Evolutionary conservation across 768 basidiomycete species (phyloP), one percentile per base, ranked within the genome.

Genomic region (Pisolithus orientalis): DNA sequence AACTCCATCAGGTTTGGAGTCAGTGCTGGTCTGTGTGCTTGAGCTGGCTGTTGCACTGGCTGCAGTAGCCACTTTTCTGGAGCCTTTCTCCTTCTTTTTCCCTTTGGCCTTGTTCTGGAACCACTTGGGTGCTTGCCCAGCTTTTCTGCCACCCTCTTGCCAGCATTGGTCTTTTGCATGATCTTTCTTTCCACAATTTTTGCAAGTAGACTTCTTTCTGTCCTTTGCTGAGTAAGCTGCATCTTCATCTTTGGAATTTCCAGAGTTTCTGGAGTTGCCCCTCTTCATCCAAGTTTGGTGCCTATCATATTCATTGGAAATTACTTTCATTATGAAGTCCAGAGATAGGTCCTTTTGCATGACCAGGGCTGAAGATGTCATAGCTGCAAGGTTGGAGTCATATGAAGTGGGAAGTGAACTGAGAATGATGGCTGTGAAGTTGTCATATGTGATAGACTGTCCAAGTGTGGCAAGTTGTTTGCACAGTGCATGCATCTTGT

Each of bases 391-490:
- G 44, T 59, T 63, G 38, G 66, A 49, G 49, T 68, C 65, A 53
- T 67, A 73, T 17, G 64, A 67, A 4, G 46, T 24, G 7, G 71
- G 71, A 27, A 74, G 62, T 3, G 72, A 73, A 16, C 59, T 53
- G 17, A 72, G 59, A 34, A 72, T 61, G 42, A 72, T 70, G 21
- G n/a, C n/a, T n/a, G n/a, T n/a, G n/a, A n/a, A n/a, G n/a, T n/a
- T n/a, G n/a, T 46, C 44, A 29, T 6, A n/a, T n/a, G n/a, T 10
- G 13, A 46, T 32, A 68, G 43, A 70, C 8, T 63, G 54, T 25
- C 67, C 70, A 62, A 71, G 66, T 5, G 65, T 59, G 0, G 68
- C 62, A n/a, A 74, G 62, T 38, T 71, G 59, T 50, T 72, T 64
- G 6, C 54, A 56, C 62, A 71, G 64, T 17, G 54, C 57, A 14